Evolutionary conservation across 225 moss, liverwort and hornwort species (phyloP), one percentile per base, ranked within the genome.

Genomic region (Physcomitrellopsis africana): DNA sequence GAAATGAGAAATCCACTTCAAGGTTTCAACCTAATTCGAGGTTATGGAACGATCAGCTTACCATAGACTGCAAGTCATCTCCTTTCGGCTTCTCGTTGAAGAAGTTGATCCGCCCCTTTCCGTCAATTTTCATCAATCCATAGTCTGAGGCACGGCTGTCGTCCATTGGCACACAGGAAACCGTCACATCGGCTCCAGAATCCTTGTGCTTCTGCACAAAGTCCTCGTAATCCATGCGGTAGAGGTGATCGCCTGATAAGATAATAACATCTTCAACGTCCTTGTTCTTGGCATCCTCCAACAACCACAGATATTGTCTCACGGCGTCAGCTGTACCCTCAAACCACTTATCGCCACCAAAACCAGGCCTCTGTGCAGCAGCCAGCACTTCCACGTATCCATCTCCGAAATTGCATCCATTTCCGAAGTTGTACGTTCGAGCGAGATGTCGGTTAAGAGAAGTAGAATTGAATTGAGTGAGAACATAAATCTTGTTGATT

Each of bases 221-320:
- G 18, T 91, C 87, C 82, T 92, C 74, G 79, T 95, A 95, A 81
- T 95, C 92, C 94, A 95, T 95, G 22, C 94, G 92, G 65, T 95
- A 95, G 41, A 95, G 92, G 60, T 95, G 94, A 64, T 95, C 94
- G 26, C 94, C 94, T 5, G 94, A 95, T 49, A 95, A 77, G 78
- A 95, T 85, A 46, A 95, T 55, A 7, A 95, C 94, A 68, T 95
- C 86, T 74, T 95, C 94, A 0, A 95, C 81, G 10, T 92, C 79
- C 51, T 89, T 91, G 78, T 89, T 95, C 83, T 95, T 95, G 44
- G 87, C 77, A 55, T 95, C 94, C 79, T 93, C 94, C 71, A 95
- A 86, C 68, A 95, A 77, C 94, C 94, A 95, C 16, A 95, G 68
- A 68, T 92, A 92, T 76, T 95, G 94, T 4, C 92, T 82, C 45